Evolutionary conservation across 2,329 filamentous ascomycete genomes (phyloP), one percentile per base, ranked within the genome.

Genomic region (Fusarium praegraminearum): DNA sequence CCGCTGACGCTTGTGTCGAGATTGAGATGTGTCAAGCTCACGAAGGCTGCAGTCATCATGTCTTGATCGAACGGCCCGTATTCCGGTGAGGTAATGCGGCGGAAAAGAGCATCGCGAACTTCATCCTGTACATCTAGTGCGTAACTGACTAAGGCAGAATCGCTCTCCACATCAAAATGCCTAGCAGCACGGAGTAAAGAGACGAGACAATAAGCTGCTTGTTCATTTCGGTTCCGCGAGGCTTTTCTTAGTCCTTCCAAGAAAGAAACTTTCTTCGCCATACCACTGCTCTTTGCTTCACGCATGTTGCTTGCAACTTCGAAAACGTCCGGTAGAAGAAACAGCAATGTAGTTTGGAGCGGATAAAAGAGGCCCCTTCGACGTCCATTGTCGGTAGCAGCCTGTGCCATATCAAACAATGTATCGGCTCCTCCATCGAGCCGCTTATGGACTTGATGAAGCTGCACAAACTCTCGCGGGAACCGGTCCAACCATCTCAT

Each of bases 81-180:
- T 40, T 81, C 75, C 13, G 81, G 80, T 2, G 82, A 78, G 4
- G 83, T 77, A 46, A 84, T 80, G 35, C 84, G 84, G 58, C 86
- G 84, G 72, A 91, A 91, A 7, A 91, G 85, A 47, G 88, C 87
- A 73, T 91, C 89, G 47, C 85, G 84, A 47, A 92, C 84, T 76
- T 92, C 90, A 72, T 90, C 88, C 73, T 91, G 89, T 11, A 92
- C 87, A 76, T 92, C 90, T 78, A 91, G 82, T 40, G 89, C 89
- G 76, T 90, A 92, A 76, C 89, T 90, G 62, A 90, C 83, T 60
- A 90, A 81, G 4, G 87, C 86, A 13, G 87, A 86, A 72, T 92
- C 90, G 73, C 85, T 88, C 63, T 91, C 87, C 10, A 83, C 80
- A 61, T 87, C 83, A 71, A 92, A 91, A 75, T 91, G 87, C 35